Percentiles rank a stretch among this genome's conserved stretches.
These are phyloP conservation scores for Zizania palustris DNA, from an alignment of 202 grass and related monocot species.

Conservation along the genomic window DNA sequence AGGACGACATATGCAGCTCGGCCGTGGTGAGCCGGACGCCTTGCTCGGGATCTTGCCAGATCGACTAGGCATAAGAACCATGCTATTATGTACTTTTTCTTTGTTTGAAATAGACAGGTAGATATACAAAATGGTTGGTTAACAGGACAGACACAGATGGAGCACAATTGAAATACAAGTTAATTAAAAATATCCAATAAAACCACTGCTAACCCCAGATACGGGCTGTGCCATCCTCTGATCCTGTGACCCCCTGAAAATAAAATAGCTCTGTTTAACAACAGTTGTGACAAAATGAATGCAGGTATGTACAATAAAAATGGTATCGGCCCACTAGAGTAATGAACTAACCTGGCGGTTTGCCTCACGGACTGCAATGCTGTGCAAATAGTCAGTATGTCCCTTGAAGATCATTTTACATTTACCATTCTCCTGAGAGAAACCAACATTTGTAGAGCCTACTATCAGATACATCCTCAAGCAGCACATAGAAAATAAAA, in stretches of 20 bases:
- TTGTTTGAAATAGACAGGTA: neutral
- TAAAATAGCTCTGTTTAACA: conserved; percentile 20
- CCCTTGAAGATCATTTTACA: conserved; percentile 87
- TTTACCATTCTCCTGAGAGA: conserved; percentile 71
- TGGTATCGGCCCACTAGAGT: conserved; percentile 8
- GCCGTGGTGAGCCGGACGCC: too few species aligned
- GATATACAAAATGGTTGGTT: neutral
- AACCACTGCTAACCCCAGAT: conserved; percentile 80
- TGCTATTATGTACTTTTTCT: neutral
- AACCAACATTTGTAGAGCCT: conserved; percentile 12
- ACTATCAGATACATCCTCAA: conserved; percentile 31
- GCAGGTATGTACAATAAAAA: conserved; percentile 15
- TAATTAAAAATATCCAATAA: neutral
- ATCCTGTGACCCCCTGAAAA: conserved; percentile 88
- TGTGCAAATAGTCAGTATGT: conserved; percentile 85
- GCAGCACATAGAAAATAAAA: conserved; percentile 4
- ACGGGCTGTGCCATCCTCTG: conserved; percentile 92
- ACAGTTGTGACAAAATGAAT: conserved; percentile 24
- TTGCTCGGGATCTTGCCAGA: too few species aligned
- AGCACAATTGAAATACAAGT: conserved; percentile 3
- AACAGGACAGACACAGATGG: conserved; percentile 28
- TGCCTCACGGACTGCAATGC: conserved; percentile 59
- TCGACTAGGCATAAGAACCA: too few species aligned
- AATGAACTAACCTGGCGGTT: conserved; percentile 72
- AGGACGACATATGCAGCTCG: too few species aligned